Conservation (phyloP, 257 asterid species). For the Solanum pennellii region DNA sequence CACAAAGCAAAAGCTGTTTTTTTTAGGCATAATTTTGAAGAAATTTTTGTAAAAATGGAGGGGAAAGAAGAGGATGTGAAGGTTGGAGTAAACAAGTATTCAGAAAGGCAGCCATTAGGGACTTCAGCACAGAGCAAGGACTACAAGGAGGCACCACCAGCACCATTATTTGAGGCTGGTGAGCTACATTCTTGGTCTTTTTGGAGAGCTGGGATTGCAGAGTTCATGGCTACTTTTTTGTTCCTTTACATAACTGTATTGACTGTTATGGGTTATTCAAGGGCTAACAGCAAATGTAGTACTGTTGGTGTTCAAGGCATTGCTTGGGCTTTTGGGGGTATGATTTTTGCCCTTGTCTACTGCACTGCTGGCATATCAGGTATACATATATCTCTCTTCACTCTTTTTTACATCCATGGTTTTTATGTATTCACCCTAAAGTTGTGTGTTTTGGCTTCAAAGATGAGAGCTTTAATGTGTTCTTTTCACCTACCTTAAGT, state of each 20-base stretch:
- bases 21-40: not conserved
- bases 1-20: not conserved
- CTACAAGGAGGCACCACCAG: slow-evolving; percentile 74
- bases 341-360: slow-evolving; percentile 80
- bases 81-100: slow-evolving; percentile 56
- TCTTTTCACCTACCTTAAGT: not conserved
- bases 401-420: not conserved
- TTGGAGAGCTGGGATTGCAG: slow-evolving; percentile 83
- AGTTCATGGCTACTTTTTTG: slow-evolving; percentile 65
- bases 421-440: not conserved
- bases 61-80: slow-evolving; percentile 75
- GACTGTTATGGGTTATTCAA: slow-evolving; percentile 63
- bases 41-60: slow-evolving; percentile 25
- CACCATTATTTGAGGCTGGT: slow-evolving; percentile 66
- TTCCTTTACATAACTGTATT: slow-evolving; percentile 58
- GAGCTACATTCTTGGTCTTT: slow-evolving; percentile 71
- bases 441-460: not conserved
- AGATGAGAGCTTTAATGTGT: not conserved
- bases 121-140: slow-evolving; percentile 70
- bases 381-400: not conserved
- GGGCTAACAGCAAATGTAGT: slow-evolving; percentile 39
- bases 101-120: slow-evolving; percentile 71
- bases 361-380: slow-evolving; percentile 83
- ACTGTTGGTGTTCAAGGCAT: slow-evolving; percentile 74
- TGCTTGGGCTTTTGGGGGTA: slow-evolving; percentile 88